Conservation (phyloP, 257 asterid species). For the Solanum bulbocastanum region DNA sequence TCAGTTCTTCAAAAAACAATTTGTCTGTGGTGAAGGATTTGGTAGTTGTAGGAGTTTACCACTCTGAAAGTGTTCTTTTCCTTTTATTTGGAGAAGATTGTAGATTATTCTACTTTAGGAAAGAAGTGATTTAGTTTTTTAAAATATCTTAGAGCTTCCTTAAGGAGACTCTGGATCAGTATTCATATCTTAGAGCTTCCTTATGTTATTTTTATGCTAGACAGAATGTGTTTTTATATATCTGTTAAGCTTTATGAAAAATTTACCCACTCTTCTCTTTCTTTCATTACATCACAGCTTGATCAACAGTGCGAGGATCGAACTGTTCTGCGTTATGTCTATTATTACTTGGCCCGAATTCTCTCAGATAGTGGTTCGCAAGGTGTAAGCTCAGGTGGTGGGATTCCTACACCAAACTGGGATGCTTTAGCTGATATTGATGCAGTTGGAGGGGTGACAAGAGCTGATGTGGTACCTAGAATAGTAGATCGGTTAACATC, state of each 20-base stretch:
- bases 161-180: background rate
- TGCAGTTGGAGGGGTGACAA: conserved; percentile 95
- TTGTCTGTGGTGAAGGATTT: background rate
- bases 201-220: background rate
- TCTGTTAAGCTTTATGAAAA: background rate
- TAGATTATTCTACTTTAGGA: background rate
- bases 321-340: conserved; percentile 94
- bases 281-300: conserved; percentile 51
- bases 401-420: conserved; percentile 99
- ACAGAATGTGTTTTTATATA: background rate
- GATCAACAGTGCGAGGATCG: conserved; percentile 99
- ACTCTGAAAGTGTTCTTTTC: background rate
- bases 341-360: conserved; percentile 94
- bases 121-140: background rate
- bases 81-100: background rate
- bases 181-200: background rate
- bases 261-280: conserved; percentile 8
- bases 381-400: conserved; percentile 95
- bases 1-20: background rate
- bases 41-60: background rate
- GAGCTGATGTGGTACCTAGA: conserved; percentile 98
- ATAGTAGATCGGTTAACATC: conserved; percentile 71
- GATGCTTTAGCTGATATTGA: conserved; percentile 99
- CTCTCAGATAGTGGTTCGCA: conserved; percentile 92
- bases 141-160: background rate